These are phyloP conservation scores for Gonapodya prolifera DNA, from an alignment of 192 early-diverging fungal genomes.

Conservation along the genomic window DNA sequence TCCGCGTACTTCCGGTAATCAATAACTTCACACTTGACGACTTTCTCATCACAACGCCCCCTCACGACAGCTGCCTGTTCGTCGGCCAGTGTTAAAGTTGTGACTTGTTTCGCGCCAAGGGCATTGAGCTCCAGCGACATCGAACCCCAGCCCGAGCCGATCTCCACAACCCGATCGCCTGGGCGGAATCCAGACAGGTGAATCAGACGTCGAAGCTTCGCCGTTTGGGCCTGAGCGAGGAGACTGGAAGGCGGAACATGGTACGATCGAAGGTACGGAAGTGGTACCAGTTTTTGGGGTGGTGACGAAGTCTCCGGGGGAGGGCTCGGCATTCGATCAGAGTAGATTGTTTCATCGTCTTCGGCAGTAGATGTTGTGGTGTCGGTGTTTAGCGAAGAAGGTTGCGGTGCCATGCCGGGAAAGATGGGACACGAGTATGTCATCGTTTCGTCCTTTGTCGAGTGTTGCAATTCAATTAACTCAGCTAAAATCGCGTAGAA, in stretches of 20 bases:
- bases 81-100: conserved; percentile 46
- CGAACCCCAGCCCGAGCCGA: conserved; percentile 64
- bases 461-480: too few relatives aligned
- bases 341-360: conserved; percentile 23
- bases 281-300: too few relatives aligned
- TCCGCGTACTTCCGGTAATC: conserved; percentile 2
- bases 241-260: too few relatives aligned
- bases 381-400: too few relatives aligned
- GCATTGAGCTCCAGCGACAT: conserved; percentile 52
- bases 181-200: conserved; percentile 39
- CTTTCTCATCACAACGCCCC: conserved; percentile 41
- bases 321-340: too few relatives aligned
- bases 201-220: conserved; percentile 50
- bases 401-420: conserved; percentile 18
- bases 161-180: conserved; percentile 48
- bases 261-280: too few relatives aligned
- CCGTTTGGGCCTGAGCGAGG: too few relatives aligned
- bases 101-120: conserved; percentile 43
- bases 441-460: conserved; percentile 52
- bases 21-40: conserved; percentile 35
- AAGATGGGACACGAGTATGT: conserved; percentile 64
- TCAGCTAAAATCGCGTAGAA: too few relatives aligned
- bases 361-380: too few relatives aligned
- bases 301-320: too few relatives aligned
- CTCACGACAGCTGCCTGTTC: conserved; percentile 56